phyloP scores from a whole-genome alignment of 352 stramenopile species.

The Phytophthora nicotianae region DNA sequence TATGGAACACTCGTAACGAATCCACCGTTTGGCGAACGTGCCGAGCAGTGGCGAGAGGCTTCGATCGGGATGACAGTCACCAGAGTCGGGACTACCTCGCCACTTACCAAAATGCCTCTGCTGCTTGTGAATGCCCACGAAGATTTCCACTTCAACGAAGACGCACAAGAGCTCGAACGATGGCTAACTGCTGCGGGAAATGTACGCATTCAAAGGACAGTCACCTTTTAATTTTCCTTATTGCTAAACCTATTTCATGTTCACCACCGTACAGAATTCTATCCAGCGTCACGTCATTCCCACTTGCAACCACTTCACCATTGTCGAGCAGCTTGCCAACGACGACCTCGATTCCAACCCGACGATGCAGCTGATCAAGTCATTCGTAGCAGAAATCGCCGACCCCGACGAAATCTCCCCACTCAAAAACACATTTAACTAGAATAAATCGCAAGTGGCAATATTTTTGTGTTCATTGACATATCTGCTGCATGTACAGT shows the following conservation, averaged over 20 bases:
- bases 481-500: constrained; percentile 13
- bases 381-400: constrained; percentile 43
- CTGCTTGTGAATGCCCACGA: constrained; percentile 72
- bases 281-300: constrained; percentile 54
- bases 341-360: constrained; percentile 30
- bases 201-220: constrained; percentile 31
- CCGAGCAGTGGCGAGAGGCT: constrained; percentile 73
- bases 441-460: constrained; percentile 14
- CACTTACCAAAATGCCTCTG: constrained; percentile 55
- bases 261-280: constrained; percentile 21
- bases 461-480: constrained; percentile 21
- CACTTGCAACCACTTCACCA: constrained; percentile 77
- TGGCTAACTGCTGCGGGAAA: constrained; percentile 66
- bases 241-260: constrained; percentile 10
- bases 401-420: constrained; percentile 7
- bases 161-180: constrained; percentile 61
- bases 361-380: constrained; percentile 53
- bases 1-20: constrained; percentile 72
- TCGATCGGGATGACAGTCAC: constrained; percentile 57
- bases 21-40: constrained; percentile 72
- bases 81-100: constrained; percentile 43
- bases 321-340: constrained; percentile 61
- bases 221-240: not conserved
- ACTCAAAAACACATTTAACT: not conserved
- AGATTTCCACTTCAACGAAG: constrained; percentile 84